phyloP scores from a whole-genome alignment of 164 flowering plant genomes.

The Magnolia kwangsiensis region DNA sequence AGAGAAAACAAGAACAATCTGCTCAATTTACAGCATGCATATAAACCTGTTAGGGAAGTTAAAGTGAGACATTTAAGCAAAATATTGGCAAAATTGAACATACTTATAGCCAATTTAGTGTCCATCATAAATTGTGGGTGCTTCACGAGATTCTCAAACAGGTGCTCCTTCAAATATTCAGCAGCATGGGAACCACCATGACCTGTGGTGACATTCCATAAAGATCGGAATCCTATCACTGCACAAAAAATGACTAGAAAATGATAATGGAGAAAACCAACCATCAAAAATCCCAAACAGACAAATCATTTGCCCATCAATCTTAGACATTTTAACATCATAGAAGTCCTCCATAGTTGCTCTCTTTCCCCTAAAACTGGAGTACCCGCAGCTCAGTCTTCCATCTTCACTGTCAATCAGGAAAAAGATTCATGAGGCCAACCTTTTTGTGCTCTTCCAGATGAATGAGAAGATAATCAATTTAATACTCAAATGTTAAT shows the following conservation, averaged over 20 bases:
- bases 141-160: constrained; percentile 86
- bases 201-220: constrained; percentile 40
- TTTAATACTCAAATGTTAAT: background rate
- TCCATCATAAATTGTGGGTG: constrained; percentile 77
- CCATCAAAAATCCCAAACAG: constrained; percentile 97
- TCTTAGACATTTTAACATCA: constrained; percentile 69
- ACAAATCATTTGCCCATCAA: constrained; percentile 69
- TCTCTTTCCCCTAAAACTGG: constrained; percentile 95
- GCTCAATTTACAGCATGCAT: background rate
- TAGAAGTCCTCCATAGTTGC: constrained; percentile 93
- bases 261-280: constrained; percentile 26
- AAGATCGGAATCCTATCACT: background rate
- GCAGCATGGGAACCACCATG: constrained; percentile 99
- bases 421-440: constrained; percentile 10
- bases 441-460: constrained; percentile 9
- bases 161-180: constrained; percentile 79
- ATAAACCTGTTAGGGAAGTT: background rate
- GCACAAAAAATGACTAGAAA: background rate
- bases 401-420: constrained; percentile 78
- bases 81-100: constrained; percentile 26
- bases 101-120: constrained; percentile 85
- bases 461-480: constrained; percentile 1
- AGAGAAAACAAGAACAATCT: background rate
- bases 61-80: constrained; percentile 1
- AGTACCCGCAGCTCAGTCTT: constrained; percentile 77